Percentiles rank a stretch among this genome's conserved stretches.
These are phyloP conservation scores for Epichloe sylvatica DNA, from an alignment of 2,329 filamentous ascomycete species.

Conservation along the genomic window DNA sequence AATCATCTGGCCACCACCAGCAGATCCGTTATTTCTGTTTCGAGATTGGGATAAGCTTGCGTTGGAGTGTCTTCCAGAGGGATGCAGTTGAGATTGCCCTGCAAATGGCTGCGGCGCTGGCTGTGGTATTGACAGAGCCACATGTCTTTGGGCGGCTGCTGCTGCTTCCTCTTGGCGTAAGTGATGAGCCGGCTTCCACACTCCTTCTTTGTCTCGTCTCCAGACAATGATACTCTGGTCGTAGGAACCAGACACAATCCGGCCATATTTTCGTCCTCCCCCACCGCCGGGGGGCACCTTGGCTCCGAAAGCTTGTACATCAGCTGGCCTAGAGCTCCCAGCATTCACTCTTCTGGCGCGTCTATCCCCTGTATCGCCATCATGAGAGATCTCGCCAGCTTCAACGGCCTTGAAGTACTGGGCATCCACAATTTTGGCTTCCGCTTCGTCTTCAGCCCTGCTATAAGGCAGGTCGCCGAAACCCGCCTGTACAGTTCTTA, in stretches of 20 bases:
- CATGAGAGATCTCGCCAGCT: conserved; percentile 31
- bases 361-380: conserved; percentile 18
- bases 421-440: conserved; percentile 59
- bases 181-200: conserved; percentile 67
- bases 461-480: conserved; percentile 82
- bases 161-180: conserved; percentile 62
- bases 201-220: conserved; percentile 71
- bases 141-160: conserved; percentile 29
- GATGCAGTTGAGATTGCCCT: background rate
- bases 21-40: background rate
- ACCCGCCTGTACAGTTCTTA: conserved; percentile 87
- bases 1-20: background rate
- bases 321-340: conserved; percentile 59
- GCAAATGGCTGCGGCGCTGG: background rate
- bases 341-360: conserved; percentile 42
- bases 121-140: conserved; percentile 2
- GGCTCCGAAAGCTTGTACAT: conserved; percentile 68
- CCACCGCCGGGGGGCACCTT: conserved; percentile 84
- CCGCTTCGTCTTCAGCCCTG: conserved; percentile 55
- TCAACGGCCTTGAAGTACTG: conserved; percentile 53
- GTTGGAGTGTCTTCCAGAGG: background rate
- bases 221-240: conserved; percentile 94
- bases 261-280: conserved; percentile 79
- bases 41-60: background rate
- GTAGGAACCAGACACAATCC: conserved; percentile 95